Evolutionary conservation across 2,329 filamentous ascomycete genomes (phyloP).

Genomic region (Nannizziopsis arthrosporioides): DNA sequence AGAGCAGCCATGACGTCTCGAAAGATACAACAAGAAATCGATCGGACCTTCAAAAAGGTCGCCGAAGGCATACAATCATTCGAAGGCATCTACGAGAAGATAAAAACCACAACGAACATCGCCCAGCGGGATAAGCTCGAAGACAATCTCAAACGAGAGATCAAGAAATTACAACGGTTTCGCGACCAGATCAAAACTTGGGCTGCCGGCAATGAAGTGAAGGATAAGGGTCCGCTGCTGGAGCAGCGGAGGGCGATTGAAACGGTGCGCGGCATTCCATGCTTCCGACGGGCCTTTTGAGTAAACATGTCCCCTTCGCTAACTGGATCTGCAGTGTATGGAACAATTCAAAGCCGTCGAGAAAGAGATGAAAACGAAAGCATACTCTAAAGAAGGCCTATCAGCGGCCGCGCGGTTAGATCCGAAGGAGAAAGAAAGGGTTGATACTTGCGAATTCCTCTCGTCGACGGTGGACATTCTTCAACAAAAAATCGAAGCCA

Average conservation of each 20-base stretch:
- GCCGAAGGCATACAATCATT: constrained; percentile 84
- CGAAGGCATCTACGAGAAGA: constrained; percentile 94
- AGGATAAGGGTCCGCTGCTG: constrained; percentile 91
- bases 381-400: constrained; percentile 94
- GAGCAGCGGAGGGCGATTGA: constrained; percentile 95
- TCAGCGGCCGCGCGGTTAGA: constrained; percentile 86
- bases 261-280: constrained; percentile 49
- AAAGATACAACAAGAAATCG: constrained; percentile 95
- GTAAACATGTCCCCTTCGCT: constrained; percentile 12
- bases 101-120: constrained; percentile 78
- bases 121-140: constrained; percentile 98
- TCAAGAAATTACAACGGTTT: constrained; percentile 97
- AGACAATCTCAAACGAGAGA: constrained; percentile 95
- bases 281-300: neutral
- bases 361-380: constrained; percentile 99
- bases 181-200: constrained; percentile 99
- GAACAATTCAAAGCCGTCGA: constrained; percentile 99
- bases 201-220: constrained; percentile 97
- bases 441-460: constrained; percentile 77
- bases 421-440: constrained; percentile 93
- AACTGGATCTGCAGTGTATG: constrained; percentile 47
- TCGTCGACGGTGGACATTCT: constrained; percentile 80
- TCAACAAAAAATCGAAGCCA: constrained; percentile 80
- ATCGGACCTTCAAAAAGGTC: constrained; percentile 99
- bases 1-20: constrained; percentile 67